phyloP scores from a whole-genome alignment of 129 eudicot genomes.

The Chrysanthemum seticuspe region DNA sequence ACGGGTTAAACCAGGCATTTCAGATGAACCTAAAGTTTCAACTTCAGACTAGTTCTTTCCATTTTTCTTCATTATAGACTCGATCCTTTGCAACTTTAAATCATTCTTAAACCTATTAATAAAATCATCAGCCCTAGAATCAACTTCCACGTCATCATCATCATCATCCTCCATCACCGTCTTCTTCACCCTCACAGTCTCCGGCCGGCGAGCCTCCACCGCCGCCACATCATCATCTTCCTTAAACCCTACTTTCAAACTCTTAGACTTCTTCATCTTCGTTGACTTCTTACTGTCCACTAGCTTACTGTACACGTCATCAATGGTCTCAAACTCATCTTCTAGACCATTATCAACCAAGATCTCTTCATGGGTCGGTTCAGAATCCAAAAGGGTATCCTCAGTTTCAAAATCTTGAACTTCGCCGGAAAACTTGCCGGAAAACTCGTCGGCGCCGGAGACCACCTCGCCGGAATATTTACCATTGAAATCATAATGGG shows the following conservation, averaged over 20 bases:
- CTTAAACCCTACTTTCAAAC: conserved; percentile 56
- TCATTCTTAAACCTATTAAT: conserved; percentile 79
- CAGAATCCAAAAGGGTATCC: neutral
- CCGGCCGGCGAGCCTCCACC: conserved; percentile 71
- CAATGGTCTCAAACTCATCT: conserved; percentile 42
- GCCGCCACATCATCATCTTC: conserved; percentile 32
- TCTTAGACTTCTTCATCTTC: conserved; percentile 81
- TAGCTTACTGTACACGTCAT: conserved; percentile 69
- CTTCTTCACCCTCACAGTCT: conserved; percentile 51
- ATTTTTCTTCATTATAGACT: conserved; percentile 68
- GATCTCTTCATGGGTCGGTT: neutral
- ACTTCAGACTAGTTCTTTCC: conserved; percentile 38
- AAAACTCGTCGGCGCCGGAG: no score
- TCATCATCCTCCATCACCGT: conserved; percentile 33
- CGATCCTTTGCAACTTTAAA: conserved; percentile 80
- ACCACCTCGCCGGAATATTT: neutral
- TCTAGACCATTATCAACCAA: conserved; percentile 13
- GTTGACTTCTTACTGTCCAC: conserved; percentile 55
- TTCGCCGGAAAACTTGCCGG: no score
- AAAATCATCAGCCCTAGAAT: conserved; percentile 81
- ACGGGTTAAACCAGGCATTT: no score
- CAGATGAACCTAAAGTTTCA: no score
- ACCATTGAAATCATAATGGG: neutral
- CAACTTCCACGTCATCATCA: conserved; percentile 66
- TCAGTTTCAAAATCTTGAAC: neutral